These are phyloP conservation scores for Ceratocystis lukuohia DNA, from an alignment of 2,329 filamentous ascomycete genomes.

Conservation along the genomic window DNA sequence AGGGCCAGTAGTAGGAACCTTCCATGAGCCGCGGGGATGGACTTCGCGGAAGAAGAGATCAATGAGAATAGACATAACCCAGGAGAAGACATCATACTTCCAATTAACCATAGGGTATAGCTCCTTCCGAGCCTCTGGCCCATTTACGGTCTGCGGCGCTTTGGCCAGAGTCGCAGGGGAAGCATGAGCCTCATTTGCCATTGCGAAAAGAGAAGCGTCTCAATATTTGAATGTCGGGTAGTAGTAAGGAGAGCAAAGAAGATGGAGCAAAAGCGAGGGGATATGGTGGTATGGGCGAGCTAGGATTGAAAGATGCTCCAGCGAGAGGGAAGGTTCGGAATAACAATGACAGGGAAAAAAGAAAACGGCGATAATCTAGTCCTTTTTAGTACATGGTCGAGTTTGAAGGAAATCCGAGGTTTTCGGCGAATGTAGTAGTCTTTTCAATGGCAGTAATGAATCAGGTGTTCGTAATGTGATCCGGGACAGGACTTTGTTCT, in stretches of 20 bases:
- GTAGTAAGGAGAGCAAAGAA: no score
- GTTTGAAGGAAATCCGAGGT: background rate
- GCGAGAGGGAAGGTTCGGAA: background rate
- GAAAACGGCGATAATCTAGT: background rate
- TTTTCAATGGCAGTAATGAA: background rate
- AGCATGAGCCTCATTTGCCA: background rate
- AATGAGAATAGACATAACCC: conserved; percentile 66
- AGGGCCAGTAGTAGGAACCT: conserved; percentile 75
- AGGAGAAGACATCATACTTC: conserved; percentile 67
- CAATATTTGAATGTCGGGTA: no score
- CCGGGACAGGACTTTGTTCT: background rate
- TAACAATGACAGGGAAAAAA: background rate
- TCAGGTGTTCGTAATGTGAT: no score
- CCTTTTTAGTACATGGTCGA: background rate
- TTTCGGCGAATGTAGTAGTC: background rate
- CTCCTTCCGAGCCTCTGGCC: conserved; percentile 32
- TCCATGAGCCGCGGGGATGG: conserved; percentile 88
- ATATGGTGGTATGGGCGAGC: background rate
- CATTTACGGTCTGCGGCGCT: background rate
- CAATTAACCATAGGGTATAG: conserved; percentile 56
- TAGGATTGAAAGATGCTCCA: background rate
- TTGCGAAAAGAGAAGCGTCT: background rate
- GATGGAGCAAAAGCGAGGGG: background rate
- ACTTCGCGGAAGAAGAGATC: conserved; percentile 98
- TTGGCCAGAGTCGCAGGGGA: conserved; percentile 3